Evolutionary conservation across 371 early-diverging fungal species (phyloP).

Genomic region (Mortierella polycephala): DNA sequence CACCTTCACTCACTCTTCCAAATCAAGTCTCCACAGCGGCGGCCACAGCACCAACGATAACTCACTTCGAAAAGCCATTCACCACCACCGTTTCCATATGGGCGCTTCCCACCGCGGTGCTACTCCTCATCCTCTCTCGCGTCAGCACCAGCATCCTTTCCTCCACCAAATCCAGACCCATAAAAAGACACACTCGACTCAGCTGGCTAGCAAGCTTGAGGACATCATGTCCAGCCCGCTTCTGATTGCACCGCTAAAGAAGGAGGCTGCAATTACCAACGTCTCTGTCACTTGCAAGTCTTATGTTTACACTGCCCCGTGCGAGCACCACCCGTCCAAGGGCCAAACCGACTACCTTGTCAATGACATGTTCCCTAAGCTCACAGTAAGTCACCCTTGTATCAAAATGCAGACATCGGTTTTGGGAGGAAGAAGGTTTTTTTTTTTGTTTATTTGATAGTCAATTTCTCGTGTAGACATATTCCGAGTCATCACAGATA

Average conservation of each 20-base stretch:
- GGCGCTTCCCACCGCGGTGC: constrained; percentile 22
- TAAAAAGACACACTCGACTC: constrained; percentile 41
- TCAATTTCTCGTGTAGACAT: constrained; percentile 11
- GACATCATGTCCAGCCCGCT: constrained; percentile 51
- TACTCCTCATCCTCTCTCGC: constrained; percentile 17
- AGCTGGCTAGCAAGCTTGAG: constrained; percentile 44
- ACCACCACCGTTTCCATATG: constrained; percentile 41
- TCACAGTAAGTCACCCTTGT: constrained; percentile 40
- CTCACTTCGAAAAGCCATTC: constrained; percentile 30
- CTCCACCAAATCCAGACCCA: constrained; percentile 38
- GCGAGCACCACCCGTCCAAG: constrained; percentile 54
- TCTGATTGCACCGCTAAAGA: constrained; percentile 27
- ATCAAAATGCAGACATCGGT: constrained; percentile 11
- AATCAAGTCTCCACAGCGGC: neutral
- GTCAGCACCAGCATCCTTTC: constrained; percentile 19
- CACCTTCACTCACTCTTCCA: neutral
- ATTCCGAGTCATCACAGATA: constrained; percentile 9
- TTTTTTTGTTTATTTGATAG: constrained; percentile 8
- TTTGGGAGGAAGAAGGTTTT: constrained; percentile 25
- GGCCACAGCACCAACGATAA: constrained; percentile 3
- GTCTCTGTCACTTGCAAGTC: constrained; percentile 10
- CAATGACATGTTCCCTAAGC: constrained; percentile 55
- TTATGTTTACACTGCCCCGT: constrained; percentile 54
- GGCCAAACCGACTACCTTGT: constrained; percentile 54
- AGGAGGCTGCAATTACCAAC: neutral